These are phyloP conservation scores for Solanum neorickii DNA, from an alignment of 257 asterid species.

Conservation along the genomic window DNA sequence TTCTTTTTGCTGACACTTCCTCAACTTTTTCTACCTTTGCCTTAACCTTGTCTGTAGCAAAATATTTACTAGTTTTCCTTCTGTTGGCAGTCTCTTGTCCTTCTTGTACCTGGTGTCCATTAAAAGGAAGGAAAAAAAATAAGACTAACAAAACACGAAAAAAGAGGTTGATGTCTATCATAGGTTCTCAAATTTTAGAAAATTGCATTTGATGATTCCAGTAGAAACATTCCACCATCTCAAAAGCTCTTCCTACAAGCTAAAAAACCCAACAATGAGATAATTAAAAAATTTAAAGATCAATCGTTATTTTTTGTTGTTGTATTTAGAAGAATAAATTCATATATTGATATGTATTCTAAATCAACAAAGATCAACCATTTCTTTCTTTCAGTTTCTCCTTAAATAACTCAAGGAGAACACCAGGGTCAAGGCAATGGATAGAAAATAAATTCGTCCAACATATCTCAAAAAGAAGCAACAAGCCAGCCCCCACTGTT, in stretches of 20 bases:
- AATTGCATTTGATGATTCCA: not conserved
- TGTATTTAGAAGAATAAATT: not conserved
- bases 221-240: not conserved
- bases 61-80: slow-evolving; percentile 91
- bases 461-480: not conserved
- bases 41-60: slow-evolving; percentile 38
- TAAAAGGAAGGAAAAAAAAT: not conserved
- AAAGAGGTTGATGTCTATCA: not conserved
- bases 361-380: not conserved
- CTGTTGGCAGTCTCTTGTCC: slow-evolving; percentile 59
- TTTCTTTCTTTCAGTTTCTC: not conserved
- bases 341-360: not conserved
- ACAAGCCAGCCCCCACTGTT: not conserved
- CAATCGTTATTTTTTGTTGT: not conserved
- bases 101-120: slow-evolving; percentile 34
- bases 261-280: not conserved
- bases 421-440: not conserved
- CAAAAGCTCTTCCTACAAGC: not conserved
- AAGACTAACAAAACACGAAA: not conserved
- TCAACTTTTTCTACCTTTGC: slow-evolving; percentile 44
- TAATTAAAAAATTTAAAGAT: not conserved
- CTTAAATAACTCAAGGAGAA: not conserved
- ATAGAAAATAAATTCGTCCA: not conserved
- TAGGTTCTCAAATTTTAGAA: not conserved
- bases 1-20: slow-evolving; percentile 47